Base-by-base conservation (phyloP, 2,329 filamentous ascomycete species). In the Colletotrichum kahawae region DNA sequence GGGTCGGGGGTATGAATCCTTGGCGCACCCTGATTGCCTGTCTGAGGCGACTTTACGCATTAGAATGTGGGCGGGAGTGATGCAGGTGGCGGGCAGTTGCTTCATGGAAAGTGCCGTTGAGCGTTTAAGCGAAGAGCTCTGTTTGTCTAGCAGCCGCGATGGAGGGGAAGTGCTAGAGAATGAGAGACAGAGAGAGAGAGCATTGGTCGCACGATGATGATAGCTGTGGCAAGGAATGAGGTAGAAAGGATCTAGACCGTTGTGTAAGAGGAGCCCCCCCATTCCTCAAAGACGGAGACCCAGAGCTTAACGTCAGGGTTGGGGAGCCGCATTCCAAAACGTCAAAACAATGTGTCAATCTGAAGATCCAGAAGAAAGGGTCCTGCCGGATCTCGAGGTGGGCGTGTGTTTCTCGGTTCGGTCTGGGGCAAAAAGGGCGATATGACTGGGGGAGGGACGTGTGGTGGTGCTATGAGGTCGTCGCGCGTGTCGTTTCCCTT, bases 31-130 rank as follows among this genome's bases (percentile, higher is more conserved):
- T 64, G 57, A 48, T 67, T 43, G 14, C 43, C 43, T 51, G 18
- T 12, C 38, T 75, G 69, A 75, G 56, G 57, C 48, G 69, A 65
- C 12, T 38, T 56, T 56, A 27, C 24, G 65, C 34, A 59, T 68
- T 64, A 33, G 54, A 67, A 48, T 57, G 69, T 73, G 69, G 73
- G 33, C 57, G 33, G 18, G 57, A 51, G 48, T 75, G 73, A 75
- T 75, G 73, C 73, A 73, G 57, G 73, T 75, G 73, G 73, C 73
- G 73, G 73, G 69, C 33, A 74, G 43, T 60, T 68, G 64, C 73
- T 75, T 73, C 63, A 73, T 68, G 70, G 63, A 56, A 64, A 51
- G 27, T 59, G 51, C 70, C 31, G 48, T 27, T 7, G 29, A 29
- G 51, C 43, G 43, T 51, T 51, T 21, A 51, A 51, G 43, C n/a